phyloP scores from a whole-genome alignment of 352 stramenopile species.

The Globisporangium parvum region DNA sequence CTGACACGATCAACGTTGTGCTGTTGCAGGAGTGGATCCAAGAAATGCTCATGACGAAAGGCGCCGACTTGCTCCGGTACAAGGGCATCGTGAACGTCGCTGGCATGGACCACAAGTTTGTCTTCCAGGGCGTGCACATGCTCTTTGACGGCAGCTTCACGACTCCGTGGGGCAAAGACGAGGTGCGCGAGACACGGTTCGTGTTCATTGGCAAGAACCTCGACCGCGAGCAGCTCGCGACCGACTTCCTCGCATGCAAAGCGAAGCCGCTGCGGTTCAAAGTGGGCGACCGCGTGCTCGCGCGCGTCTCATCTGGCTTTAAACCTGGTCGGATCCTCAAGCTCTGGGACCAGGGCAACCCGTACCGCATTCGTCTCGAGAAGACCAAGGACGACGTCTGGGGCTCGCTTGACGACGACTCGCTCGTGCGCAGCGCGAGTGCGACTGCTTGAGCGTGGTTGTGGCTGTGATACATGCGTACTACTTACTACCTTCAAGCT shows the following conservation, averaged over 20 bases:
- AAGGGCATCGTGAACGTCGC: slow-evolving; percentile 93
- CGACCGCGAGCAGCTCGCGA: slow-evolving; percentile 48
- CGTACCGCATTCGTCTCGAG: slow-evolving; percentile 36
- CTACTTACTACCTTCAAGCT: no score
- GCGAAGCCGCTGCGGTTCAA: slow-evolving; percentile 30
- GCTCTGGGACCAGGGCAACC: slow-evolving; percentile 46
- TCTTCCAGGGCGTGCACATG: slow-evolving; percentile 96
- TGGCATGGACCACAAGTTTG: slow-evolving; percentile 90
- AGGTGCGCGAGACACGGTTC: slow-evolving; percentile 86
- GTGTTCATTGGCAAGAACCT: slow-evolving; percentile 94
- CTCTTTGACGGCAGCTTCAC: slow-evolving; percentile 91
- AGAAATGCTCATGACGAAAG: slow-evolving; percentile 85
- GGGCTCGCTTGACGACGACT: slow-evolving; percentile 34
- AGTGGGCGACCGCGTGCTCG: slow-evolving; percentile 35
- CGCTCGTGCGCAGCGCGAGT: slow-evolving; percentile 18
- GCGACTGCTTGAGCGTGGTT: no score
- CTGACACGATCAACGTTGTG: slow-evolving; percentile 74
- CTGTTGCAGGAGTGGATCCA: slow-evolving; percentile 96
- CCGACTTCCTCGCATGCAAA: slow-evolving; percentile 38
- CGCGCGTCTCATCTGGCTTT: slow-evolving; percentile 33
- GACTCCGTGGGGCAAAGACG: slow-evolving; percentile 75
- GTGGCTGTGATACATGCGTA: no score
- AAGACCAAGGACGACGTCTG: slow-evolving; percentile 33
- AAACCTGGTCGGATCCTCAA: slow-evolving; percentile 29
- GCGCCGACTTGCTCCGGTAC: slow-evolving; percentile 89